Conservation (phyloP, 1,139 yeast species). For the Pneumocystis carinii region DNA sequence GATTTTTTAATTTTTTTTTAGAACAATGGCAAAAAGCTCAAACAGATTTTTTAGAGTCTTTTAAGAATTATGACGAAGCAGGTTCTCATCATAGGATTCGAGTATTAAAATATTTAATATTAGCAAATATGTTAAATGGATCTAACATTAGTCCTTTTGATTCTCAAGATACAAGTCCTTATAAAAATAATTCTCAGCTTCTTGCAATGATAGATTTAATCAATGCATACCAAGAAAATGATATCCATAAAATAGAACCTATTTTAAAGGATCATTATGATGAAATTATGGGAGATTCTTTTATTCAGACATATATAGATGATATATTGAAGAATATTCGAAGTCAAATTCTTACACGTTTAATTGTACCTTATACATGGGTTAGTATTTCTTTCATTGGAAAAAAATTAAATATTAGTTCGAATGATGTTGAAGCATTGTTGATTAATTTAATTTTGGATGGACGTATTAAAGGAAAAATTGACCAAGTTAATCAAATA, state of each 20-base stretch:
- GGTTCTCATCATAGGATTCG: conserved; percentile 44
- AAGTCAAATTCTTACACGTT: conserved; percentile 24
- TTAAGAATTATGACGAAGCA: conserved; percentile 65
- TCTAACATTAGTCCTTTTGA: conserved; percentile 54
- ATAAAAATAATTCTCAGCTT: conserved; percentile 27
- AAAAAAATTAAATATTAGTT: conserved; percentile 17
- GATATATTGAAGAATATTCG: conserved; percentile 24
- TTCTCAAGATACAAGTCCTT: conserved; percentile 34
- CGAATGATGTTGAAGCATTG: conserved; percentile 28
- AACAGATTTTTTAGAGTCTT: conserved; percentile 53
- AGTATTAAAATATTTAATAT: conserved; percentile 45
- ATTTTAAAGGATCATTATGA: conserved; percentile 19
- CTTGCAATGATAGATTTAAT: conserved; percentile 26
- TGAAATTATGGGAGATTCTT: conserved; percentile 19
- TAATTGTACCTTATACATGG: conserved; percentile 28
- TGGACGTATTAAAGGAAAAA: conserved; percentile 23
- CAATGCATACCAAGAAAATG: conserved; percentile 27
- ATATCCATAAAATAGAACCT: conserved; percentile 25
- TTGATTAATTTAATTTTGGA: conserved; percentile 32
- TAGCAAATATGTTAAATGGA: conserved; percentile 50
- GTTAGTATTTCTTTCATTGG: conserved; percentile 25
- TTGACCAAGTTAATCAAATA: conserved; percentile 10
- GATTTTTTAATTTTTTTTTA: conserved; percentile 11
- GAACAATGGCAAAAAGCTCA: conserved; percentile 48
- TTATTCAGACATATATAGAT: conserved; percentile 17